Evolutionary conservation across 495 filamentous ascomycete genomes (phyloP), one percentile per base, ranked within the genome.

Genomic region (Hypoxylon crocopeplum): DNA sequence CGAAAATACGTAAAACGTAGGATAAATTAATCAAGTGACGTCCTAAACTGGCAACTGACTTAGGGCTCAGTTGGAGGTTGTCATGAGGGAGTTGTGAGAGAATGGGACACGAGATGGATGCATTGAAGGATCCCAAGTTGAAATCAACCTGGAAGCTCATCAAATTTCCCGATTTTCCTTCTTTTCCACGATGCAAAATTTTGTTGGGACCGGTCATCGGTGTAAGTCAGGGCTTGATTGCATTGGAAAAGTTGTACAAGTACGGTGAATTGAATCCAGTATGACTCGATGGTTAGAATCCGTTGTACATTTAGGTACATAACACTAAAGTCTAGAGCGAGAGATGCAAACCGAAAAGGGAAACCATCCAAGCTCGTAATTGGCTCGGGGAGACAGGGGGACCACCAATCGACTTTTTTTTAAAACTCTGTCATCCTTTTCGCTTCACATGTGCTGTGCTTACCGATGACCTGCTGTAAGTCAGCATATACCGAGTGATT

Each of bases 151-250:
- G 24, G 37, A 32, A 10, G 37, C 39, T 52, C 52, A 48, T 24
- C 52, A 48, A 52, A 15, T 41, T 56, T 42, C 40, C 59, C 25
- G 16, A 10, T 16, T 11, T 55, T 49, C 36, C 22, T 44, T 16
- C 25, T 41, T 29, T 17, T 41, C 13, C 15, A 48, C n/a, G 17
- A 13, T 10, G 32, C n/a, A 64, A 55, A 64, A 50, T 33, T 54
- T 59, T 59, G 54, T 64, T 55, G 61, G 61, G 61, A 55, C 34
- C 61, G 49, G 42, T 59, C 30, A 56, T 29, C 33, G 48, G 46
- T 12, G 25, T 44, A 44, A 27, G 29, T 25, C 20, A 44, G 10
- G 19, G 22, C 21, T 8, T 34, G 3, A 34, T 5, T 8, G 12
- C 32, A 34, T n/a, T 8, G 7, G 7, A n/a, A 8, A 34, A n/a